phyloP scores from a whole-genome alignment of 2,329 filamentous ascomycete genomes.

The Cryphonectria nitschkei region DNA sequence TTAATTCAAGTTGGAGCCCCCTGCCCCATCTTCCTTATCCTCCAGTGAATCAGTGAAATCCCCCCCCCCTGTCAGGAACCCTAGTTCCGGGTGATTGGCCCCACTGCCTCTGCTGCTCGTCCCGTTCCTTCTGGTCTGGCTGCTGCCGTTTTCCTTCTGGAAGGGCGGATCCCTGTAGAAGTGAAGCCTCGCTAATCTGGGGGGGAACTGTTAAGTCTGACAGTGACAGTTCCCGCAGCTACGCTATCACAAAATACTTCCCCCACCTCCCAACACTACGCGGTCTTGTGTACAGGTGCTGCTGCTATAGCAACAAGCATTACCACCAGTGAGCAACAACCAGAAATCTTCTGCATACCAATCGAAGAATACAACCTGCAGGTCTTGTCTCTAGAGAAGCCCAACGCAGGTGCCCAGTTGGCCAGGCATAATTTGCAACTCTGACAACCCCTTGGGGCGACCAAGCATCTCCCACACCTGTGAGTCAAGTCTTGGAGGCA shows the following conservation, averaged over 20 bases:
- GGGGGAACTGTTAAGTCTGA: conserved; percentile 7
- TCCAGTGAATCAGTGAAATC: neutral
- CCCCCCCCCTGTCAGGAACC: neutral
- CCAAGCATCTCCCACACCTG: neutral
- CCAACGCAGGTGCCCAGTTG: neutral
- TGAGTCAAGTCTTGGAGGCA: neutral
- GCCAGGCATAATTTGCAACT: neutral
- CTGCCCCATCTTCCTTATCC: neutral
- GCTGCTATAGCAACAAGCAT: neutral
- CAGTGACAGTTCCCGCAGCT: neutral
- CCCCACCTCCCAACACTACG: neutral
- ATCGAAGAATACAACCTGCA: too few species aligned
- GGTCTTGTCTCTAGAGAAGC: neutral
- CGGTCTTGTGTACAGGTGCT: neutral
- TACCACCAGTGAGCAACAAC: neutral
- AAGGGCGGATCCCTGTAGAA: conserved; percentile 21
- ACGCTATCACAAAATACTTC: conserved; percentile 2
- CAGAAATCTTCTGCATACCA: neutral
- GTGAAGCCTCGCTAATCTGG: conserved; percentile 10
- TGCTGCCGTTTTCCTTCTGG: conserved; percentile 23
- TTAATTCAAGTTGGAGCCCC: neutral
- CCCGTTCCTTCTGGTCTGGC: conserved; percentile 17
- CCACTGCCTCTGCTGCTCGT: conserved; percentile 14
- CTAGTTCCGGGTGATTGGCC: conserved; percentile 1
- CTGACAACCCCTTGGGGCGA: neutral